phyloP scores from a whole-genome alignment of 139 green algal genomes.

The Chlamydomonas incerta region DNA sequence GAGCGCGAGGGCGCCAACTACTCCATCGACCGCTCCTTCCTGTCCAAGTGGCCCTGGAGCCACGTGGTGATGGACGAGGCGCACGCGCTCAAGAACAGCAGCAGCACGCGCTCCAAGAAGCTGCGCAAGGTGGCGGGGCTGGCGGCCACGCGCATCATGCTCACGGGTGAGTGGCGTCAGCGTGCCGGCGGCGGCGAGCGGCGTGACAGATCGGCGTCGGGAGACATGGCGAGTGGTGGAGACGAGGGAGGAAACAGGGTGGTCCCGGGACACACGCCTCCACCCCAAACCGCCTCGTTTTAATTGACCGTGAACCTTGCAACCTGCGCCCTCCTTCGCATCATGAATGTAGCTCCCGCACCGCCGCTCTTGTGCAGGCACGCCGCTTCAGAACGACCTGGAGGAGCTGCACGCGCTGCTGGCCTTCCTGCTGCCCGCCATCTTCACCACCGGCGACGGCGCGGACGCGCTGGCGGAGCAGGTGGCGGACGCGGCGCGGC shows the following conservation, averaged over 20 bases:
- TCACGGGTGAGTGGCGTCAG: slow-evolving; percentile 75
- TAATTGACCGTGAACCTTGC: too few species aligned
- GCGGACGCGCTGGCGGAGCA: slow-evolving; percentile 66
- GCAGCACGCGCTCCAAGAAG: slow-evolving; percentile 56
- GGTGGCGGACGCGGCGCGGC: slow-evolving; percentile 5
- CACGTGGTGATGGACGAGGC: slow-evolving; percentile 78
- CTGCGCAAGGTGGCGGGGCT: slow-evolving; percentile 86
- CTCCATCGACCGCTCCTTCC: slow-evolving; percentile 65
- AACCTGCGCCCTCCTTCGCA: too few species aligned
- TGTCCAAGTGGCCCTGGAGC: slow-evolving; percentile 76
- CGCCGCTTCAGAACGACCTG: slow-evolving; percentile 94
- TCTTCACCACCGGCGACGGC: slow-evolving; percentile 73
- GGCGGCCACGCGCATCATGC: slow-evolving; percentile 87
- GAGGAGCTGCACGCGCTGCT: slow-evolving; percentile 91
- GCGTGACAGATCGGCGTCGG: too few species aligned
- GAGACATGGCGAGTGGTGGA: too few species aligned
- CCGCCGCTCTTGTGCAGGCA: slow-evolving; percentile 81
- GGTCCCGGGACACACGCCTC: too few species aligned
- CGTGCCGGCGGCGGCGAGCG: too few species aligned
- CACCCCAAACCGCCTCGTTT: too few species aligned
- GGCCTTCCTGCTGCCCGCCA: slow-evolving; percentile 87
- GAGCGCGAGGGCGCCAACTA: slow-evolving; percentile 77
- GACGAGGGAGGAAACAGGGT: too few species aligned
- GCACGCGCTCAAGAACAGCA: slow-evolving; percentile 92
- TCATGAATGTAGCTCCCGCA: background rate